phyloP scores from a whole-genome alignment of 2,329 filamentous ascomycete genomes.

The Epicoccum sorghinum region DNA sequence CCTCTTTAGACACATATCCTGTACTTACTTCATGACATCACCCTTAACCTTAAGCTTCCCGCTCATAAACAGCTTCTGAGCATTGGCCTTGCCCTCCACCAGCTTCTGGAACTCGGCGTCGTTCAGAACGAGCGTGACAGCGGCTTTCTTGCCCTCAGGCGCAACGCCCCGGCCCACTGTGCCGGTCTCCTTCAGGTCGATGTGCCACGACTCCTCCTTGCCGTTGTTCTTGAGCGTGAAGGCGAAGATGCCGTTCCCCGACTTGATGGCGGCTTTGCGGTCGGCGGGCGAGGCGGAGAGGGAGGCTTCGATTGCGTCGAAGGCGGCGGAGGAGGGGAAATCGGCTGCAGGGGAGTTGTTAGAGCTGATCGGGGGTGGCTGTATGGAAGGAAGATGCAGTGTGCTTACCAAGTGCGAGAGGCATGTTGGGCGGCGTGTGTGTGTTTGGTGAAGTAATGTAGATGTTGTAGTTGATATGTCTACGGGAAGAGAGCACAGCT shows the following conservation, averaged over 20 bases:
- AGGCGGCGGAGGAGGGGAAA: slow-evolving; percentile 89
- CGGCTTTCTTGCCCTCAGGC: slow-evolving; percentile 75
- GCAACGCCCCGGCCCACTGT: slow-evolving; percentile 76
- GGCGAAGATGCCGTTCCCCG: slow-evolving; percentile 83
- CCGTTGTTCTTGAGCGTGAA: slow-evolving; percentile 93
- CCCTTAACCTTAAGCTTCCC: slow-evolving; percentile 98
- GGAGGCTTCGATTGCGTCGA: slow-evolving; percentile 81
- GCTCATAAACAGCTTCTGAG: slow-evolving; percentile 95
- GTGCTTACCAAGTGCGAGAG: slow-evolving; percentile 39
- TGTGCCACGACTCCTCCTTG: slow-evolving; percentile 85
- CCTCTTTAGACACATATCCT: too few species aligned
- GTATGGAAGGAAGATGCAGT: too few species aligned
- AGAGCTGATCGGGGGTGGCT: neutral
- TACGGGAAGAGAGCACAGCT: neutral
- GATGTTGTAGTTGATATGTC: neutral
- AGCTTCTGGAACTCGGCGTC: slow-evolving; percentile 88
- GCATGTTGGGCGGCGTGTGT: slow-evolving; percentile 30
- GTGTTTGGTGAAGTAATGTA: neutral
- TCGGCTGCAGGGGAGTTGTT: slow-evolving; percentile 48
- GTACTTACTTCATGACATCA: slow-evolving; percentile 80
- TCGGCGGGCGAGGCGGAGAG: slow-evolving; percentile 73
- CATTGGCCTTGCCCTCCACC: slow-evolving; percentile 85
- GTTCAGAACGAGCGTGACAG: slow-evolving; percentile 82
- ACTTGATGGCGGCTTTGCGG: slow-evolving; percentile 86
- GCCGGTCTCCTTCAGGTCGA: slow-evolving; percentile 92